A percentile compares a stretch with the other conserved stretches of the same genome.
Evolutionary conservation across 192 early-diverging fungal species (phyloP).

Genomic region (Glomus cerebriforme): DNA sequence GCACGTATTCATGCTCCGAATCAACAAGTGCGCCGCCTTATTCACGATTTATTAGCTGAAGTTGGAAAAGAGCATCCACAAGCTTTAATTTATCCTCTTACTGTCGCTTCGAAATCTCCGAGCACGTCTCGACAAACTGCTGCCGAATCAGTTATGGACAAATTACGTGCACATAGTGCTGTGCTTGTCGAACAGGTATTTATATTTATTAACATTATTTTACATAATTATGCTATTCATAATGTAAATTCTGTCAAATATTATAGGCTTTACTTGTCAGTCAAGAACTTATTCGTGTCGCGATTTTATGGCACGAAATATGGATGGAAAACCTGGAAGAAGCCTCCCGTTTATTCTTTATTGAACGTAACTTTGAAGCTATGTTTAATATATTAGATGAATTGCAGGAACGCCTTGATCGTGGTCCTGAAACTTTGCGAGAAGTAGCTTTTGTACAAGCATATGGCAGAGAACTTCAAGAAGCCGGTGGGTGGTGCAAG

Average conservation of each 20-base stretch:
- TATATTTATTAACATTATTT: not conserved
- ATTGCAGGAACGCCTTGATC: slow-evolving; percentile 63
- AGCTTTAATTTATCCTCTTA: slow-evolving; percentile 95
- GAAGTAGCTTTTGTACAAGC: slow-evolving; percentile 91
- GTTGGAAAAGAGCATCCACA: slow-evolving; percentile 95
- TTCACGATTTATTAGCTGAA: slow-evolving; percentile 86
- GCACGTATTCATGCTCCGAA: slow-evolving; percentile 86
- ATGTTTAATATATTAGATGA: slow-evolving; percentile 87
- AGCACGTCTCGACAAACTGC: slow-evolving; percentile 72
- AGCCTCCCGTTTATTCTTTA: slow-evolving; percentile 79
- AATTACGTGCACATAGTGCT: slow-evolving; percentile 82
- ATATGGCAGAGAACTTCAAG: slow-evolving; percentile 82
- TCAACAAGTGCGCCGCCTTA: slow-evolving; percentile 74
- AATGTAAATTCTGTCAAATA: not conserved
- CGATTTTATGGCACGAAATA: slow-evolving; percentile 96
- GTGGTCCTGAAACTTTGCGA: slow-evolving; percentile 84
- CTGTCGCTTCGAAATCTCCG: slow-evolving; percentile 93
- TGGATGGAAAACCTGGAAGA: slow-evolving; percentile 95
- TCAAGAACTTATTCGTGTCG: slow-evolving; percentile 95
- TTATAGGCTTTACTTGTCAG: slow-evolving; percentile 85
- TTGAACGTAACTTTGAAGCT: slow-evolving; percentile 76
- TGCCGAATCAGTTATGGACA: slow-evolving; percentile 87
- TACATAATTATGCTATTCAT: not conserved
- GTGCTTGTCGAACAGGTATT: slow-evolving; percentile 84
- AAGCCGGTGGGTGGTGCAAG: slow-evolving; percentile 83